phyloP scores from a whole-genome alignment of 441 rosid species.

The Erysimum cheiri region DNA sequence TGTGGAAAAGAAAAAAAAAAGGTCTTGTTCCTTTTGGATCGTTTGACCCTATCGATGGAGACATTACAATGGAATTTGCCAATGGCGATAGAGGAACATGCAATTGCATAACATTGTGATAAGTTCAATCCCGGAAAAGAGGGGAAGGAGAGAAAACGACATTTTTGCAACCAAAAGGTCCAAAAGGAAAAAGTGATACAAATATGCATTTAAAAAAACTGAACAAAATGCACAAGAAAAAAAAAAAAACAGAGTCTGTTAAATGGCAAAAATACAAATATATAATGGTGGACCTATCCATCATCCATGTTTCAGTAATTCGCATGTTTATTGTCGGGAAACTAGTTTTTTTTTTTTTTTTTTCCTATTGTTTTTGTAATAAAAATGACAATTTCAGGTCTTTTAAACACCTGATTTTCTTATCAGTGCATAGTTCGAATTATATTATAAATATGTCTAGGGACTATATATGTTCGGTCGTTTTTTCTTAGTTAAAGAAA shows the following conservation, averaged over 20 bases:
- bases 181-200: conserved; percentile 11
- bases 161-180: conserved; percentile 22
- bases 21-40: conserved; percentile 19
- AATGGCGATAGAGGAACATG: conserved; percentile 43
- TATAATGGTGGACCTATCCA: conserved; percentile 32
- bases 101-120: conserved; percentile 38
- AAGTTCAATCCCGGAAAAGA: conserved; percentile 34
- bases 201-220: not conserved
- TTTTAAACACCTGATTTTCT: too few species aligned
- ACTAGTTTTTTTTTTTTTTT: not conserved
- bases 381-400: not conserved
- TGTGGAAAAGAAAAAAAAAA: conserved; percentile 4
- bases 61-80: conserved; percentile 36
- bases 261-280: not conserved
- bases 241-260: not conserved
- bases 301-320: conserved; percentile 34
- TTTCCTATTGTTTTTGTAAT: not conserved
- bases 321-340: conserved; percentile 27
- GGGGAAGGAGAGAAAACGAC: conserved; percentile 32
- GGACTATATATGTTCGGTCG: too few species aligned
- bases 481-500: not conserved
- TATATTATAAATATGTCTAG: too few species aligned
- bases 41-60: conserved; percentile 36
- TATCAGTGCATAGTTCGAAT: too few species aligned
- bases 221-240: conserved; percentile 10